Evolutionary conservation across 176 grass and related monocot species (phyloP).

Genomic region (Tillandsia leiboldiana): DNA sequence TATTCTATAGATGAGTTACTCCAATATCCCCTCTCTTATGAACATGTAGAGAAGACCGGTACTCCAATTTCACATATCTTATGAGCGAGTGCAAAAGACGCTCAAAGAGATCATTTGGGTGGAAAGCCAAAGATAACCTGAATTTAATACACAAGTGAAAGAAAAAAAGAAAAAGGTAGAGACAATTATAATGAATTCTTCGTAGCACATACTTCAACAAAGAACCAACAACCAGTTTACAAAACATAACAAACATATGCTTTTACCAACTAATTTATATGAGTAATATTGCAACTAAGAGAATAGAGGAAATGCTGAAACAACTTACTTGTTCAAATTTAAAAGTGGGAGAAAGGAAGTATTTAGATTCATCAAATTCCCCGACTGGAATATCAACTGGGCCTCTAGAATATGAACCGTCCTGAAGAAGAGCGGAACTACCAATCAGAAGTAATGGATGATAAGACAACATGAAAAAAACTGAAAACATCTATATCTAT

Average conservation of each 20-base stretch:
- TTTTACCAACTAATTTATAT: too few species aligned
- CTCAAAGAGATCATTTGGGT: background rate
- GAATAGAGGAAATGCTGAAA: conserved; percentile 7
- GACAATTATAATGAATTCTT: background rate
- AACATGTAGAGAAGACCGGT: background rate
- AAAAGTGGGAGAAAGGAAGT: conserved; percentile 83
- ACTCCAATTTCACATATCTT: too few species aligned
- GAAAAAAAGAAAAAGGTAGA: background rate
- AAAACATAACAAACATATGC: background rate
- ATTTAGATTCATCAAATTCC: conserved; percentile 73
- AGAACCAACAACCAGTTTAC: background rate
- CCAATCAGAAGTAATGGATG: conserved; percentile 6
- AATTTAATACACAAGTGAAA: background rate
- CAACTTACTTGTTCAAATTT: conserved; percentile 92
- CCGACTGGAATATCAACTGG: conserved; percentile 61
- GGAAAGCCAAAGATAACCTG: background rate
- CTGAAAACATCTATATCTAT: too few species aligned
- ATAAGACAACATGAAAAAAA: conserved; percentile 16
- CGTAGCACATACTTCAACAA: conserved; percentile 4
- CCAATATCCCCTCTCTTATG: background rate
- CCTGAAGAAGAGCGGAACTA: conserved; percentile 41
- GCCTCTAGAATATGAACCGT: conserved; percentile 96
- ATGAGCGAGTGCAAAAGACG: background rate
- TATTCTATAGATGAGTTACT: too few species aligned
- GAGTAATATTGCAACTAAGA: too few species aligned